phyloP scores from a whole-genome alignment of 2,329 filamentous ascomycete genomes.

The Paecilomyces sp. region DNA sequence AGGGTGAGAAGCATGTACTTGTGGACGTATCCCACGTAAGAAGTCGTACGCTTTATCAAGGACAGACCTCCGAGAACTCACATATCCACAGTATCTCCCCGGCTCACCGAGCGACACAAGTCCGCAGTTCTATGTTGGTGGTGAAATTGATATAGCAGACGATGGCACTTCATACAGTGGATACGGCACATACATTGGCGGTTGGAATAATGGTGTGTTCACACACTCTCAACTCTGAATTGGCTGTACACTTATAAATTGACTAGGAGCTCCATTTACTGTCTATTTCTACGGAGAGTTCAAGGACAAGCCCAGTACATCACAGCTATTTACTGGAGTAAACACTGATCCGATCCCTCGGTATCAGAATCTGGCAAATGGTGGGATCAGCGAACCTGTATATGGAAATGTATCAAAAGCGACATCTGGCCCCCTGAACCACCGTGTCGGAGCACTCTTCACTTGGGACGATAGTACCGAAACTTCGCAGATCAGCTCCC shows the following conservation, averaged over 20 bases:
- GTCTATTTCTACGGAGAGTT: conserved; percentile 42
- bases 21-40: conserved; percentile 49
- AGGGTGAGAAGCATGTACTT: conserved; percentile 50
- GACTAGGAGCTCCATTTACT: conserved; percentile 28
- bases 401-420: conserved; percentile 47
- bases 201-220: conserved; percentile 34
- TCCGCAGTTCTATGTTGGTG: conserved; percentile 37
- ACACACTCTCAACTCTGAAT: not conserved
- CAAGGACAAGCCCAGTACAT: conserved; percentile 25
- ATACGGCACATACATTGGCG: conserved; percentile 41
- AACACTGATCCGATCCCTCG: conserved; percentile 28
- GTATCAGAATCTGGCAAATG: conserved; percentile 49
- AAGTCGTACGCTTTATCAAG: not conserved
- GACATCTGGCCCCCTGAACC: conserved; percentile 45
- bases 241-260: not conserved
- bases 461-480: conserved; percentile 47
- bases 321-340: conserved; percentile 29
- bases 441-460: conserved; percentile 55
- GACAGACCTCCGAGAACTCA: conserved; percentile 1
- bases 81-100: conserved; percentile 40
- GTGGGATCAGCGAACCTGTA: conserved; percentile 50
- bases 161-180: conserved; percentile 38
- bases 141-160: conserved; percentile 30
- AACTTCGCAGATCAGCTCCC: conserved; percentile 47
- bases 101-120: conserved; percentile 32